Percentiles rank a stretch among this genome's conserved stretches.
These are phyloP conservation scores for Talaromyces rugulosus DNA, from an alignment of 2,329 filamentous ascomycete species.

Conservation along the genomic window DNA sequence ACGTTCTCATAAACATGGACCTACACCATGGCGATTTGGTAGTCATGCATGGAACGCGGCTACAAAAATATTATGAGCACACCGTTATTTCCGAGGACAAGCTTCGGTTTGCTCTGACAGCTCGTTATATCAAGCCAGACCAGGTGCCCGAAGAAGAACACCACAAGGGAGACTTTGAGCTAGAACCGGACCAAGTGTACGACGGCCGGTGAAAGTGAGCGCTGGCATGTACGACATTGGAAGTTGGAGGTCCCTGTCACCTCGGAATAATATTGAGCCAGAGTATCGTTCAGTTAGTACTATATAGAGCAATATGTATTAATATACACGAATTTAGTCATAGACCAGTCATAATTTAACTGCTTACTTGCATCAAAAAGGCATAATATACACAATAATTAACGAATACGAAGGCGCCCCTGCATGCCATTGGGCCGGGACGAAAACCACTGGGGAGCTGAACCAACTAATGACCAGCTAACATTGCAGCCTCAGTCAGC, in stretches of 20 bases:
- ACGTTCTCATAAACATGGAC: slow-evolving; percentile 38
- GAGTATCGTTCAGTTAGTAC: background rate
- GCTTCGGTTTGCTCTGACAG: slow-evolving; percentile 33
- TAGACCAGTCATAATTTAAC: background rate
- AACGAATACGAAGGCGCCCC: background rate
- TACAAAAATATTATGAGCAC: slow-evolving; percentile 55
- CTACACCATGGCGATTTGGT: slow-evolving; percentile 56
- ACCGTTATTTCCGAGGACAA: slow-evolving; percentile 25
- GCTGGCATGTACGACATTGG: background rate
- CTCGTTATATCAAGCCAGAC: slow-evolving; percentile 29
- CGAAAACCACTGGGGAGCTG: background rate
- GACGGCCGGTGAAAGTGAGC: slow-evolving; percentile 21
- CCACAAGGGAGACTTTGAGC: slow-evolving; percentile 25
- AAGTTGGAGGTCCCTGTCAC: background rate
- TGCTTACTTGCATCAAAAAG: background rate
- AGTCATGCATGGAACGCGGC: slow-evolving; percentile 52
- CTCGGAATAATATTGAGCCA: background rate
- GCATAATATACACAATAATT: background rate
- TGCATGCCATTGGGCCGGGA: background rate
- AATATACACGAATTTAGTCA: background rate
- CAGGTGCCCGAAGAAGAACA: slow-evolving; percentile 18
- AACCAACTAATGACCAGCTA: background rate
- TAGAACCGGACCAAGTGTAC: slow-evolving; percentile 24
- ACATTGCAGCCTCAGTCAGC: background rate
- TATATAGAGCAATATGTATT: background rate